Evolutionary conservation across 2,329 filamentous ascomycete species (phyloP).

Genomic region (Epichloe gansuensis): DNA sequence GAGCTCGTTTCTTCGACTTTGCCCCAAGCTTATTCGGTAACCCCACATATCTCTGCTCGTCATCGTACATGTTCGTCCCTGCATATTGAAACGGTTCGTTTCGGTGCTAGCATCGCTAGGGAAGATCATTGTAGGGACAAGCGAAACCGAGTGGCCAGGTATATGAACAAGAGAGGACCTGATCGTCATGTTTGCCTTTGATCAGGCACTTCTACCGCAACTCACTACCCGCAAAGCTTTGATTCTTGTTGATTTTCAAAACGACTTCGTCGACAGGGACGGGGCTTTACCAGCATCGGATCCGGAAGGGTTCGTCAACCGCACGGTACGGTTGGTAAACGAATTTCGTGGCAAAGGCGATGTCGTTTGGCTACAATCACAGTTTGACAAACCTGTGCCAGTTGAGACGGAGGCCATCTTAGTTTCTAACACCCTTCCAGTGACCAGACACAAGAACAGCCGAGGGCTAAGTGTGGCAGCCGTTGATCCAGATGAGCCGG

Average conservation of each 20-base stretch:
- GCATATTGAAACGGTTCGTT: background rate
- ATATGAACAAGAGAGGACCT: background rate
- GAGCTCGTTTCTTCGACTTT: background rate
- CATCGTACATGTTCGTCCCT: background rate
- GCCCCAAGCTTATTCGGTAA: background rate
- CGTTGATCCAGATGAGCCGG: slow-evolving; percentile 1
- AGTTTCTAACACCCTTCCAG: slow-evolving; percentile 23
- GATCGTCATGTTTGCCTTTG: slow-evolving; percentile 41
- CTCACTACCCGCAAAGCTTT: slow-evolving; percentile 56
- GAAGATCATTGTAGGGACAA: background rate
- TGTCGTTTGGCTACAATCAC: slow-evolving; percentile 76
- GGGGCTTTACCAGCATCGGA: slow-evolving; percentile 56
- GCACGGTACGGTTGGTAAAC: slow-evolving; percentile 52
- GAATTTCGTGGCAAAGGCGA: slow-evolving; percentile 60
- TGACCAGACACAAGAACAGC: slow-evolving; percentile 5
- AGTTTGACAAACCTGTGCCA: slow-evolving; percentile 53
- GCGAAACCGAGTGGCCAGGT: background rate
- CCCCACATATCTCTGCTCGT: background rate
- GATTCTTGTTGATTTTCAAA: slow-evolving; percentile 76
- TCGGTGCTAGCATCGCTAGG: background rate
- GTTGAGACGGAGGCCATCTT: slow-evolving; percentile 42
- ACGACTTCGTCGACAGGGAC: slow-evolving; percentile 65
- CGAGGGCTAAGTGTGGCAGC: slow-evolving; percentile 5
- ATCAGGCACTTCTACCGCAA: slow-evolving; percentile 41
- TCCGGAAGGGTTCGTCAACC: slow-evolving; percentile 53